Evolutionary conservation across 2,329 filamentous ascomycete genomes (phyloP).

Genomic region (Beauveria scarabaeidicola): DNA sequence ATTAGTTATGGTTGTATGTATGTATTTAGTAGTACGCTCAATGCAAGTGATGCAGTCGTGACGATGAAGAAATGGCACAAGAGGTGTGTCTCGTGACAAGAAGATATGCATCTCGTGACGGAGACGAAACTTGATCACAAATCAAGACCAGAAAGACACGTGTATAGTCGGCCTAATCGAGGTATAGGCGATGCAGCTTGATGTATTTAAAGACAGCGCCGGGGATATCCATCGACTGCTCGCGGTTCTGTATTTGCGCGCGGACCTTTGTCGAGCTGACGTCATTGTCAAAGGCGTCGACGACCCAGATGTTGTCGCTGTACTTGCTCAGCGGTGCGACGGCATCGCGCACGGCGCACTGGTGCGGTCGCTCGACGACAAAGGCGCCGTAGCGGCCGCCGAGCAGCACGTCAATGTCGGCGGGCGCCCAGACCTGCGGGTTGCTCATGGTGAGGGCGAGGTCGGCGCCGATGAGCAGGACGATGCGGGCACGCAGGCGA

Average conservation of each 20-base stretch:
- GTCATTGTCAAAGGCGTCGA: conserved; percentile 51
- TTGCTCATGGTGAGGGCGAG: conserved; percentile 66
- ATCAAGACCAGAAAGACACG: neutral
- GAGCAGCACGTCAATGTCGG: conserved; percentile 82
- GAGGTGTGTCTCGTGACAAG: neutral
- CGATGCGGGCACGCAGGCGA: conserved; percentile 62
- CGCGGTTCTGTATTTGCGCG: conserved; percentile 60
- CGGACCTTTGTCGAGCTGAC: conserved; percentile 78
- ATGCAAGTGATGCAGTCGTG: conserved; percentile 2
- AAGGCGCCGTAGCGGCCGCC: conserved; percentile 74
- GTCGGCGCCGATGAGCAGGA: conserved; percentile 72
- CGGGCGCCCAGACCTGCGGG: conserved; percentile 70
- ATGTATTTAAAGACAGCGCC: conserved; percentile 69
- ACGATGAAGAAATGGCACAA: neutral
- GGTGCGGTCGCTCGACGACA: conserved; percentile 74
- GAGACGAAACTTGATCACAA: neutral
- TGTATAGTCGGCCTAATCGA: conserved; percentile 15
- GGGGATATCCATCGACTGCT: conserved; percentile 72
- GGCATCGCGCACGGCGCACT: conserved; percentile 78
- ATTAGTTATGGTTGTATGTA: conserved; percentile 5
- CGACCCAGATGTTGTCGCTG: conserved; percentile 79
- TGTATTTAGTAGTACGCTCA: neutral
- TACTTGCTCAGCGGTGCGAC: conserved; percentile 72
- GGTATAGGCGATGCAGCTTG: conserved; percentile 55
- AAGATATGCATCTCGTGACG: neutral